phyloP scores from a whole-genome alignment of 169 alveolate species.

The Plasmodium ovale region DNA sequence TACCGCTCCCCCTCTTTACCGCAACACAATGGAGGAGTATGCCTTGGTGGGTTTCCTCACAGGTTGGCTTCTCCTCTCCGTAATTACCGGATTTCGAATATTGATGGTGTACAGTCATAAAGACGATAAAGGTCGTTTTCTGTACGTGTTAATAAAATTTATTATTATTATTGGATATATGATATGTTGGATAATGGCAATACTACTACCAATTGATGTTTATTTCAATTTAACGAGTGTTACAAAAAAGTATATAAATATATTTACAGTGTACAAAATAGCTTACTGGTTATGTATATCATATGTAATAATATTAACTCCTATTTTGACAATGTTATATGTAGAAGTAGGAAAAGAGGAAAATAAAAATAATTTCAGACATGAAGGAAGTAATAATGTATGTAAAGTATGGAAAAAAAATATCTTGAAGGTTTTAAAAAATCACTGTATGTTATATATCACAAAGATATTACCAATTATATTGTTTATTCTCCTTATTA shows the following conservation, averaged over 20 bases:
- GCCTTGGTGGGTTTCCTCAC: slow-evolving; percentile 1
- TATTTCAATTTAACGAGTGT: not conserved
- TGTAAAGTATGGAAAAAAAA: not conserved
- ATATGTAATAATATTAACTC: slow-evolving; percentile 17
- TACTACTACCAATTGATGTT: slow-evolving; percentile 37
- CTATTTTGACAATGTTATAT: slow-evolving; percentile 14
- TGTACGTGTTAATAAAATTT: slow-evolving; percentile 1
- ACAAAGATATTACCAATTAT: slow-evolving; percentile 6
- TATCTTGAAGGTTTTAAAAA: not conserved
- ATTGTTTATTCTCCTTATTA: not conserved
- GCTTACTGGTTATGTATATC: not conserved
- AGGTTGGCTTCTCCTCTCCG: slow-evolving; percentile 18
- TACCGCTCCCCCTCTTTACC: not conserved
- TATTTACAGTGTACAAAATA: slow-evolving; percentile 6
- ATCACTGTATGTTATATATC: not conserved
- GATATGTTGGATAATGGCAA: slow-evolving; percentile 26
- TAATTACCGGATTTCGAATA: slow-evolving; percentile 4
- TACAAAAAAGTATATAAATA: slow-evolving; percentile 10
- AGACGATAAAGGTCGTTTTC: slow-evolving; percentile 17
- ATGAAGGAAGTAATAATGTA: not conserved
- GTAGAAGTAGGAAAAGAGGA: not conserved
- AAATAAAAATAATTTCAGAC: not conserved
- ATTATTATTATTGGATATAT: slow-evolving; percentile 48
- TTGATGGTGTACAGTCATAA: slow-evolving; percentile 24
- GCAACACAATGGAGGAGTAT: slow-evolving; percentile 35